Base-by-base conservation (phyloP, 1,139 yeast genomes). In the Yamadazyma blattariae region DNA sequence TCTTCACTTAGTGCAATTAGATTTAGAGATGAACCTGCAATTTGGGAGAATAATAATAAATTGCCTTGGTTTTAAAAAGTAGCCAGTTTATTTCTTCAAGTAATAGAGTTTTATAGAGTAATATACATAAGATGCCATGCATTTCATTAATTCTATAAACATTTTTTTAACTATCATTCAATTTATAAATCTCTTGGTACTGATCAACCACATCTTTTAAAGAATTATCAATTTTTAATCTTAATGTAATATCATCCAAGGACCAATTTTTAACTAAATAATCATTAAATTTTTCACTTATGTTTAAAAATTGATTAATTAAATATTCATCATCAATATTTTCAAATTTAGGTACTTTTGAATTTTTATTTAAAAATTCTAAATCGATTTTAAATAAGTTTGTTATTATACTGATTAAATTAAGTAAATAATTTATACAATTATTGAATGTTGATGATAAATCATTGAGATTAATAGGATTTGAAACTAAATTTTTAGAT, bases 41-140 rank as follows among this genome's bases (percentile, higher is more conserved):
- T 68, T 16, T 71, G 77, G 77, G 75, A 64, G 42, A 62, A 61
- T 28, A 71, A 71, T 44, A 64, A 56, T 34, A 71, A 71, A 46
- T 48, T 71, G 34, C 65, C 72, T 4, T 71, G 77, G 77, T 70
- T 68, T 42, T 71, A 49, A 45, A 23, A 11, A n/a, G n/a, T n/a
- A n/a, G n/a, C n/a, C 9, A n/a, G n/a, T n/a, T n/a, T n/a, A n/a
- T n/a, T n/a, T n/a, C n/a, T n/a, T n/a, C n/a, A n/a, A n/a, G n/a
- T n/a, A n/a, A n/a, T n/a, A n/a, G n/a, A n/a, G n/a, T n/a, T n/a
- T n/a, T n/a, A n/a, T n/a, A n/a, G n/a, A n/a, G n/a, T n/a, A n/a
- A n/a, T n/a, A n/a, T n/a, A n/a, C n/a, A n/a, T n/a, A n/a, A n/a
- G n/a, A n/a, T n/a, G n/a, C n/a, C n/a, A n/a, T n/a, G n/a, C n/a